A percentile compares a stretch with the other conserved stretches of the same genome.
Conservation (phyloP, 768 basidiomycete species). For the Lactifluus hygrophoroides region DNA sequence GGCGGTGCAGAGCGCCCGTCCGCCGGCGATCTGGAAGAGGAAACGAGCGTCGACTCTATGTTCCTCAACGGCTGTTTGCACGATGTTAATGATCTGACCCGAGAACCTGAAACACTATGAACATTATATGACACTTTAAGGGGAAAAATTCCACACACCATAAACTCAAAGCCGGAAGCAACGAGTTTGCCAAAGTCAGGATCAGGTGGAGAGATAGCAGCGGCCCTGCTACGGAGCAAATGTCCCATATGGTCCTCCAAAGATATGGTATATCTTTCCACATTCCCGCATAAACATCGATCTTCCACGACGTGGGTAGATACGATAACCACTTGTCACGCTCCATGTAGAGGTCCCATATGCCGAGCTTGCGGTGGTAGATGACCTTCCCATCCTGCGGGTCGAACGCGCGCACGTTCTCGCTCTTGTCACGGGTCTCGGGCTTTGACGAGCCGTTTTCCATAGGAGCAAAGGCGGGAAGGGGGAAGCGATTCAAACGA, state of each 20-base stretch:
- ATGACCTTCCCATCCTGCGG: slow-evolving; percentile 23
- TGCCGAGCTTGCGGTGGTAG: slow-evolving; percentile 54
- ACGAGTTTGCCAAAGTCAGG: not conserved
- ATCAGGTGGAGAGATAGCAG: not conserved
- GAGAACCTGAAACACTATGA: slow-evolving; percentile 4
- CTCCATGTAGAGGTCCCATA: slow-evolving; percentile 75
- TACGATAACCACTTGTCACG: slow-evolving; percentile 30
- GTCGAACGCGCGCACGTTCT: not conserved
- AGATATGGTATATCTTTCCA: slow-evolving; percentile 49
- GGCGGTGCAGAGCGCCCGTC: slow-evolving; percentile 44
- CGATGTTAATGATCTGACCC: slow-evolving; percentile 9
- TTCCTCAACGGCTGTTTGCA: slow-evolving; percentile 14
- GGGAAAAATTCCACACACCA: not conserved
- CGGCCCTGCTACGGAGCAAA: slow-evolving; percentile 2
- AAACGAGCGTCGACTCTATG: slow-evolving; percentile 6
- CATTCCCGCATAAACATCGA: slow-evolving; percentile 42
- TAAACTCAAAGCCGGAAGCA: slow-evolving; percentile 9
- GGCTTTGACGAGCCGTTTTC: not conserved
- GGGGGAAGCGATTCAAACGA: too few species aligned
- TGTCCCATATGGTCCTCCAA: slow-evolving; percentile 42
- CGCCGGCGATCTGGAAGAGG: slow-evolving; percentile 29
- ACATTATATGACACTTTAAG: not conserved
- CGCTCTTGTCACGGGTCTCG: not conserved
- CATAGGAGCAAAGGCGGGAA: too few species aligned
- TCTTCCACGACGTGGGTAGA: slow-evolving; percentile 34